Evolutionary conservation across 306 rosid genomes (phyloP).

Genomic region (Vigna nakashimae): DNA sequence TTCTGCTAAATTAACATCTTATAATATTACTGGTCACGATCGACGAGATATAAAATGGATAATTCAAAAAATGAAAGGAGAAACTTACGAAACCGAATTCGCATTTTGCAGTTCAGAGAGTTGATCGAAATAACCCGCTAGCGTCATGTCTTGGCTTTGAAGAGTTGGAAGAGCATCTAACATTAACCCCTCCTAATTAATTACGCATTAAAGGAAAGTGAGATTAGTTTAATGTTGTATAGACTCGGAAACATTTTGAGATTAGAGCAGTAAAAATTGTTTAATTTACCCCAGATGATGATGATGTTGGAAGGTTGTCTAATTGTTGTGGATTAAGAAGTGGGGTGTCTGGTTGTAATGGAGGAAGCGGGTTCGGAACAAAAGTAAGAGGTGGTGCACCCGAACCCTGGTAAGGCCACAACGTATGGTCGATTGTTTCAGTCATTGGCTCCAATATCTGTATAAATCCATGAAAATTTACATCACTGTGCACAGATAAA

Average conservation of each 20-base stretch:
- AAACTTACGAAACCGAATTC: background rate
- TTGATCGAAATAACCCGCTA: background rate
- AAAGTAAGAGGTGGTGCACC: background rate
- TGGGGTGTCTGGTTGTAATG: background rate
- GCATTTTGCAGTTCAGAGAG: background rate
- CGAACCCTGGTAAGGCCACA: no score
- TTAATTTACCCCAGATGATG: conserved; percentile 2
- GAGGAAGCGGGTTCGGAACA: background rate
- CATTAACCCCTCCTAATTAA: conserved; percentile 26
- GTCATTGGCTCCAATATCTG: background rate
- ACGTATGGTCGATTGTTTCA: background rate
- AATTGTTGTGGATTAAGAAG: background rate
- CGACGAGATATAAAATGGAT: no score
- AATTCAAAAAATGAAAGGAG: no score
- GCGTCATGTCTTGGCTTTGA: background rate
- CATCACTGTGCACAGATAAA: background rate
- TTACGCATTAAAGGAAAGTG: background rate
- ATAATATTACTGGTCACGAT: no score
- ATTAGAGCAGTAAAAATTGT: background rate
- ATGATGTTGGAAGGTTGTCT: background rate
- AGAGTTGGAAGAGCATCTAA: background rate
- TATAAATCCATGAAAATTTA: background rate
- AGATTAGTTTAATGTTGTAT: background rate
- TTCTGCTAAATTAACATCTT: no score
- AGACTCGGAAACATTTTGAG: background rate